These are phyloP conservation scores for Dichotomopilus funicola DNA, from an alignment of 2,329 filamentous ascomycete genomes.

Conservation along the genomic window DNA sequence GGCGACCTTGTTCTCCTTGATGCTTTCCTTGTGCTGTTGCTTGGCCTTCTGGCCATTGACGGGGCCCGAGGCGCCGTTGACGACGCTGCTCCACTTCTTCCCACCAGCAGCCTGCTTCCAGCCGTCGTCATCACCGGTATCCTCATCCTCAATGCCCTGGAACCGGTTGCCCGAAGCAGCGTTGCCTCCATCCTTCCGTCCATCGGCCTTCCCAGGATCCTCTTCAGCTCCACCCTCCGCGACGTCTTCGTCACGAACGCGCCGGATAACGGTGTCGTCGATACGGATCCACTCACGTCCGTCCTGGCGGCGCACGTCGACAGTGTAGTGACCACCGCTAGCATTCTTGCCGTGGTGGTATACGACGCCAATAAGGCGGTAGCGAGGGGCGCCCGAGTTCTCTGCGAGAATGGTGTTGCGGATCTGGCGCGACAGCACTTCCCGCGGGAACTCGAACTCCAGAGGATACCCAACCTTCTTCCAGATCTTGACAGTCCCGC, in stretches of 20 bases:
- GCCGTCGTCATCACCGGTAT: constrained; percentile 58
- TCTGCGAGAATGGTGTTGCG: constrained; percentile 59
- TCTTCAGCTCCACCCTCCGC: constrained; percentile 80
- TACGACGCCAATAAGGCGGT: constrained; percentile 81
- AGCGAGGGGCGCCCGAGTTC: constrained; percentile 67
- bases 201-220: constrained; percentile 56
- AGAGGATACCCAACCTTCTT: constrained; percentile 95
- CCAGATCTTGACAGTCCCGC: constrained; percentile 88
- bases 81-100: constrained; percentile 67
- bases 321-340: constrained; percentile 92
- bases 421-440: constrained; percentile 74
- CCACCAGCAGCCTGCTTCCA: constrained; percentile 80
- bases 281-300: constrained; percentile 93
- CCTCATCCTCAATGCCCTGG: constrained; percentile 60
- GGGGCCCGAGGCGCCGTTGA: constrained; percentile 54
- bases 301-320: constrained; percentile 92
- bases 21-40: constrained; percentile 54
- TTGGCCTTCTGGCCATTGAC: constrained; percentile 45
- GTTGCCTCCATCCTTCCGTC: constrained; percentile 51
- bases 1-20: constrained; percentile 93
- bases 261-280: constrained; percentile 85
- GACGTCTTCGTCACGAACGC: constrained; percentile 81
- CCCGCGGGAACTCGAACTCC: constrained; percentile 86
- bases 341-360: constrained; percentile 98
- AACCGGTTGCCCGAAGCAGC: constrained; percentile 61